phyloP scores from a whole-genome alignment of 2,329 filamentous ascomycete species.

The Berkeleyomyces basicola region DNA sequence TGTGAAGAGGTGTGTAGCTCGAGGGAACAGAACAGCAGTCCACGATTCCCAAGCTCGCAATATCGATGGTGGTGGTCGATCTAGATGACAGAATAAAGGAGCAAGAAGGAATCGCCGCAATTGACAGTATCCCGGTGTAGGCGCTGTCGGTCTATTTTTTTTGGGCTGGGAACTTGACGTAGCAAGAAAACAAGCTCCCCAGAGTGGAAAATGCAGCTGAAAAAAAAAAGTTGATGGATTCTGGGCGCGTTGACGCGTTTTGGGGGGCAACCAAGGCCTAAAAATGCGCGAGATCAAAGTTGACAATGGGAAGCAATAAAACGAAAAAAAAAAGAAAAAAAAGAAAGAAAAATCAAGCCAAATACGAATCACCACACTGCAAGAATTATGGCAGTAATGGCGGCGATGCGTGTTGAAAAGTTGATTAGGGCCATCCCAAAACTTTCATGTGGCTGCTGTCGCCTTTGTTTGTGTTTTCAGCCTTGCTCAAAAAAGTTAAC shows the following conservation, averaged over 20 bases:
- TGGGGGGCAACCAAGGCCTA: neutral
- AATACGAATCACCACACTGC: neutral
- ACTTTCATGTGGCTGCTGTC: neutral
- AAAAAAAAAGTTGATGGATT: slow-evolving; percentile 11
- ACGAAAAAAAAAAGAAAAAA: neutral
- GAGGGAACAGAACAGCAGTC: neutral
- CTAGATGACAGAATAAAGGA: neutral
- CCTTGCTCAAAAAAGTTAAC: neutral
- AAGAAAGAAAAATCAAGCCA: neutral
- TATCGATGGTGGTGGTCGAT: neutral
- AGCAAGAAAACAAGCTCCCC: neutral
- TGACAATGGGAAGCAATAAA: neutral
- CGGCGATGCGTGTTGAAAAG: neutral
- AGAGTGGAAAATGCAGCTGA: neutral
- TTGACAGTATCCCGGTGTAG: neutral
- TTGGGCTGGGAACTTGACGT: neutral
- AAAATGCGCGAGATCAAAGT: neutral
- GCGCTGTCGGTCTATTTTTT: neutral
- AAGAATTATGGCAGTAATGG: neutral
- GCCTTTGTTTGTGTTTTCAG: neutral
- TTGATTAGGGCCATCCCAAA: neutral
- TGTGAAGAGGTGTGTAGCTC: neutral
- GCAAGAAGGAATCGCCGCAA: neutral
- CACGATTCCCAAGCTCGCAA: neutral
- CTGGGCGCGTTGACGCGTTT: slow-evolving; percentile 14